Conservation (phyloP, 164 flowering plant species). For the Aristolochia contorta region DNA sequence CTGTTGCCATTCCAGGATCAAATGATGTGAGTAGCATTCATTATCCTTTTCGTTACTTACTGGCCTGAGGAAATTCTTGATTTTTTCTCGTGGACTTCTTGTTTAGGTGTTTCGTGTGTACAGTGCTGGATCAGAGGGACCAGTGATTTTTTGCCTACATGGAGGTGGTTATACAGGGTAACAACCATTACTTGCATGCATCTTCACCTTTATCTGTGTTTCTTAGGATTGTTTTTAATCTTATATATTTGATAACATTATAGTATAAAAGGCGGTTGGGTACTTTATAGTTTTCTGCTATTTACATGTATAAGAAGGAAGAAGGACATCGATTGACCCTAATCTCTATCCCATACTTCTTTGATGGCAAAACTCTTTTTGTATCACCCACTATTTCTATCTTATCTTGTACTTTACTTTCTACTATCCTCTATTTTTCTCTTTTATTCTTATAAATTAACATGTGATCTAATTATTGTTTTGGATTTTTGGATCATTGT, state of each 20-base stretch:
- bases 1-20: conserved; percentile 47
- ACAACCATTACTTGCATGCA: not conserved
- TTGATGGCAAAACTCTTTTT: no score
- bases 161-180: conserved; percentile 99
- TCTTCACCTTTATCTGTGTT: not conserved
- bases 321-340: not conserved
- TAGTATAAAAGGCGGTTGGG: not conserved
- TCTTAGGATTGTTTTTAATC: not conserved
- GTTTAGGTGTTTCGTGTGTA: conserved; percentile 85
- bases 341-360: no score
- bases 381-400: no score
- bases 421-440: no score
- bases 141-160: conserved; percentile 86
- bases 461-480: no score
- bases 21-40: conserved; percentile 33
- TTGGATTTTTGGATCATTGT: no score
- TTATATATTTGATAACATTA: not conserved
- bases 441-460: no score
- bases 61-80: not conserved
- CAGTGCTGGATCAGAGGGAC: conserved; percentile 80
- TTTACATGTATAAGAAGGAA: not conserved
- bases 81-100: conserved; percentile 9
- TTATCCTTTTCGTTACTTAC: not conserved
- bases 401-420: no score
- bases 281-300: not conserved